A percentile compares a stretch with the other conserved stretches of the same genome.
phyloP scores from a whole-genome alignment of 495 filamentous ascomycete genomes.

The Recurvomyces mirabilis region DNA sequence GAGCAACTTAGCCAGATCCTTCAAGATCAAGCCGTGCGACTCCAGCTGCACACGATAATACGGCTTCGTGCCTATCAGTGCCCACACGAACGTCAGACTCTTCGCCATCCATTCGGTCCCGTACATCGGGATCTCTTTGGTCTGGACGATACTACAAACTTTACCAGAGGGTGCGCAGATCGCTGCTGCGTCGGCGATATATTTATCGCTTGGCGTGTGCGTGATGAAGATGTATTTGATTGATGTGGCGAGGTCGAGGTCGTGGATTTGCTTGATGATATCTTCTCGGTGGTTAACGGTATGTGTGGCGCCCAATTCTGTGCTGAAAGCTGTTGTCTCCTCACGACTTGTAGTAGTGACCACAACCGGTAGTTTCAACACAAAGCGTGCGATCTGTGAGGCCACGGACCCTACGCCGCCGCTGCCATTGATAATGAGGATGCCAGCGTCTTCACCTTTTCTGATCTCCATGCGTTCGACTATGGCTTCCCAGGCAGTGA shows the following conservation, averaged over 20 bases:
- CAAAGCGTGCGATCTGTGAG: constrained; percentile 18
- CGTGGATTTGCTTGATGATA: constrained; percentile 22
- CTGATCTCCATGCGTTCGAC: constrained; percentile 30
- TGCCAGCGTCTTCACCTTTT: constrained; percentile 24
- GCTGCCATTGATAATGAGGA: constrained; percentile 28
- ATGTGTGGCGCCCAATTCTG: constrained; percentile 30
- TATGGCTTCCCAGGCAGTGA: constrained; percentile 30
- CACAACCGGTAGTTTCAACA: constrained; percentile 26
- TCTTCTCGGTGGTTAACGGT: constrained; percentile 30
- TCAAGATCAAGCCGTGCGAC: constrained; percentile 17
- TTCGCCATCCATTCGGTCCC: constrained; percentile 33
- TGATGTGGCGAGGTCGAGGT: constrained; percentile 23
- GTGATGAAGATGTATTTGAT: constrained; percentile 32
- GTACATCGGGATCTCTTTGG: constrained; percentile 26
- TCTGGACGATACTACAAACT: constrained; percentile 27
- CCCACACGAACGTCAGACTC: constrained; percentile 30
- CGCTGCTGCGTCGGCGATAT: constrained; percentile 20
- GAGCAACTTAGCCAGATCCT: constrained; percentile 11
- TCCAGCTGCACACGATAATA: constrained; percentile 17
- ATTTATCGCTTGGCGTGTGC: constrained; percentile 20
- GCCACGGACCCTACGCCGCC: constrained; percentile 23
- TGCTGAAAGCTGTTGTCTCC: constrained; percentile 24
- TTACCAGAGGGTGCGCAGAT: constrained; percentile 30
- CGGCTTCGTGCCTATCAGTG: constrained; percentile 26
- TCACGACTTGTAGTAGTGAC: constrained; percentile 28